Base-by-base conservation (phyloP, 331 rosid species). In the Ulmus americana region DNA sequence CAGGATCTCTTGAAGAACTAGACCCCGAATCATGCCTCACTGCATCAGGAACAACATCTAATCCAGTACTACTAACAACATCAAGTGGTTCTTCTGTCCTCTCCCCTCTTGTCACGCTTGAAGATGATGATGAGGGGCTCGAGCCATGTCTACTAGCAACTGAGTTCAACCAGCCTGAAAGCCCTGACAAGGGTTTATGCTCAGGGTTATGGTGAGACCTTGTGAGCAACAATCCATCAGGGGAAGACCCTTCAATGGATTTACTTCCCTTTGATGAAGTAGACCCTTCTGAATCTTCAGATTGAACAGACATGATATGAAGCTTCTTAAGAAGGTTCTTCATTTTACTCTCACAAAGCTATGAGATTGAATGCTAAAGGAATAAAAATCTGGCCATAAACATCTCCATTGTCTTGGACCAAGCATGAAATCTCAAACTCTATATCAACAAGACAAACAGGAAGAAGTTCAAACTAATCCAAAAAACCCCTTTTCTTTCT, bases 281-380 rank as follows among this genome's bases (percentile, higher is more conserved):
- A 77, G 88, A 85, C 70, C 91, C 84, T 70, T 79, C 84, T 58
- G 75, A 79, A 66, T 73, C 86, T 63, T 74, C 90, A 47, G 94
- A 75, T 73, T 80, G 86, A 56, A 74, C 73, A 55, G 95, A 79
- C 96, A 83, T 79, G 65, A 80, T 80, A 65, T 87, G 86, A 47
- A 94, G 88, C 86, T 89, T 94, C 95, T 87, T 94, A 62, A 94
- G 81, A 71, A 94, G 77, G 80, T 85, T 89, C 91, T 89, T 94
- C 98, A 89, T 94, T 73, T 59, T 82, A 70, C 55, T 65, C 2
- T 72, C 80, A 66, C 70, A 64, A 60, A 61, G 70, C 73, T n/a
- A 64, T 48, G 60, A 66, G 49, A 65, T 14, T 48, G 74, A 78
- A 65, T 74, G 76, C 84, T 76, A 86, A 71, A 79, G 77, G 64